Conservation (phyloP, 768 basidiomycete species). For the Tremella mesenterica region DNA sequence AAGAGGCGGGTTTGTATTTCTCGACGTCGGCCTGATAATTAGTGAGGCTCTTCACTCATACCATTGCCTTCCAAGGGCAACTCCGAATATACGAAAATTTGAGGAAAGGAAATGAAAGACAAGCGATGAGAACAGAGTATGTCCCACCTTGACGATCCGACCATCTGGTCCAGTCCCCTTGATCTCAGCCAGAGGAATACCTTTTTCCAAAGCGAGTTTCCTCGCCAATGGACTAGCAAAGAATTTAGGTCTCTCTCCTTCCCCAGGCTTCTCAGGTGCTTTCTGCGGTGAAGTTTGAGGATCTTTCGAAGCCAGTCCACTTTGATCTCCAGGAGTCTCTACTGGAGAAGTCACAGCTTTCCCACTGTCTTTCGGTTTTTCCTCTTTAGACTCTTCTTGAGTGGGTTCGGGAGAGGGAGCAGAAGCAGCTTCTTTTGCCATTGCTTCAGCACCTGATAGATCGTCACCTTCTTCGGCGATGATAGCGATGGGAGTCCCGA, state of each 20-base stretch:
- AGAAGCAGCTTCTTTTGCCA: constrained; percentile 53
- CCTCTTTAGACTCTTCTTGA: constrained; percentile 15
- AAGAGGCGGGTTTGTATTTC: constrained; percentile 56
- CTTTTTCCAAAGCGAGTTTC: constrained; percentile 89
- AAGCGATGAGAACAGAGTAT: background rate
- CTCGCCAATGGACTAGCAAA: constrained; percentile 94
- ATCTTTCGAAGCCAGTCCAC: constrained; percentile 32
- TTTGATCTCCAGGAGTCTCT: constrained; percentile 56
- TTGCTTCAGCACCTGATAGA: constrained; percentile 65
- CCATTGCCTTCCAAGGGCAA: too few species aligned
- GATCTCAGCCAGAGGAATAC: constrained; percentile 77
- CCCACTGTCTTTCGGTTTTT: constrained; percentile 3
- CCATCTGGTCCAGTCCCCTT: constrained; percentile 92
- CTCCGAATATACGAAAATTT: too few species aligned
- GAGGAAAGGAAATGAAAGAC: background rate
- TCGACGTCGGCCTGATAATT: constrained; percentile 74
- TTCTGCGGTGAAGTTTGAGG: constrained; percentile 27
- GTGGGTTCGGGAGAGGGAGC: constrained; percentile 43
- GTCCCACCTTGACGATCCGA: constrained; percentile 73
- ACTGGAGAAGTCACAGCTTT: constrained; percentile 27
- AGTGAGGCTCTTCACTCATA: too few species aligned
- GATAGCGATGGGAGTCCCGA: constrained; percentile 84
- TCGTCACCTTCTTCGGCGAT: constrained; percentile 94
- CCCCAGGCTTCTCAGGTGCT: constrained; percentile 23
- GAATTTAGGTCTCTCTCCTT: constrained; percentile 48